These are phyloP conservation scores for Colletotrichum somersetense DNA, from an alignment of 2,329 filamentous ascomycete genomes.

Conservation along the genomic window DNA sequence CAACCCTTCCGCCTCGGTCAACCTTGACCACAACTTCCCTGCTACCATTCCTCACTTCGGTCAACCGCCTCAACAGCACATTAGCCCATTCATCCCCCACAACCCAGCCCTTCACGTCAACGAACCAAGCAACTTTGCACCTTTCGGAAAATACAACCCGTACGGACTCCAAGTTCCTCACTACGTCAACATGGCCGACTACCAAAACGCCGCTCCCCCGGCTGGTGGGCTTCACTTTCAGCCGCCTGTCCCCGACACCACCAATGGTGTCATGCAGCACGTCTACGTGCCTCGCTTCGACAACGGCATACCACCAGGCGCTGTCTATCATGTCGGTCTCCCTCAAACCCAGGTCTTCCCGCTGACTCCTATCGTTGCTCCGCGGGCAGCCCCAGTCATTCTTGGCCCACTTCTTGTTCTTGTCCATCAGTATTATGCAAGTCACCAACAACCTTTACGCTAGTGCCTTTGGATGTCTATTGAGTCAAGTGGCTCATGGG, in stretches of 20 bases:
- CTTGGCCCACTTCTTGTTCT: slow-evolving; percentile 23
- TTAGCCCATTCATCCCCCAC: slow-evolving; percentile 39
- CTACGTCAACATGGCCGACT: slow-evolving; percentile 53
- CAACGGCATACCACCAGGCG: slow-evolving; percentile 45
- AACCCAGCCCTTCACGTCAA: slow-evolving; percentile 34
- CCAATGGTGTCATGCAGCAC: slow-evolving; percentile 67
- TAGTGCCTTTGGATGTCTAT: neutral
- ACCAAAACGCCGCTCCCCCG: slow-evolving; percentile 58
- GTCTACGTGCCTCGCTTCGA: slow-evolving; percentile 69
- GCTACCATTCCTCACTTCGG: slow-evolving; percentile 13
- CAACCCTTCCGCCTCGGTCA: slow-evolving; percentile 39
- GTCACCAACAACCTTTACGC: slow-evolving; percentile 43
- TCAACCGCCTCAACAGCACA: slow-evolving; percentile 34
- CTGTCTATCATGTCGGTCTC: slow-evolving; percentile 51
- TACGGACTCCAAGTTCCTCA: slow-evolving; percentile 39
- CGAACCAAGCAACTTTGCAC: slow-evolving; percentile 31
- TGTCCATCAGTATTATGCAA: slow-evolving; percentile 55
- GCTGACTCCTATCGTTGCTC: slow-evolving; percentile 26
- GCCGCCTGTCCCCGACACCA: slow-evolving; percentile 70
- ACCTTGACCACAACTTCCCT: slow-evolving; percentile 19
- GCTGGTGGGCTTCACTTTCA: slow-evolving; percentile 65
- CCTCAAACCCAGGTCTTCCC: slow-evolving; percentile 48
- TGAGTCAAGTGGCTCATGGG: slow-evolving; percentile 20
- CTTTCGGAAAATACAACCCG: slow-evolving; percentile 36
- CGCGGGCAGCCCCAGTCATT: slow-evolving; percentile 20